Percentiles rank a stretch among this genome's conserved stretches.
Conservation (phyloP, 345 rosid species). For the Angophora floribunda region DNA sequence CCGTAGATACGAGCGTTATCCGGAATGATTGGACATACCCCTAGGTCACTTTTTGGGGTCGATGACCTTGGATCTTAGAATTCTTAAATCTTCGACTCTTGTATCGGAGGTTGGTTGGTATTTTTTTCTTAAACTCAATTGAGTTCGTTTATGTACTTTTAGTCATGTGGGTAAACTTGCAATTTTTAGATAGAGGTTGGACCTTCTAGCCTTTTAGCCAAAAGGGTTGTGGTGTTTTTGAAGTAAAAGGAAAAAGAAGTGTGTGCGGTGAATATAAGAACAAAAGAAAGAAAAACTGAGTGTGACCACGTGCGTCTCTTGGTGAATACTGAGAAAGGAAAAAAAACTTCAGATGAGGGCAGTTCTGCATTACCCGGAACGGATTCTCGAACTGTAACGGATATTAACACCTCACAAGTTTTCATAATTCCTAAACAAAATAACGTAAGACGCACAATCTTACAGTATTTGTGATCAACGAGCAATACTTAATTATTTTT, state of each 20-base stretch:
- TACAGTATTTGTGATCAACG: neutral
- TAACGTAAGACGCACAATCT: rapidly evolving
- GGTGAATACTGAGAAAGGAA: neutral
- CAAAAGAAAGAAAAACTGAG: neutral
- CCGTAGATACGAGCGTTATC: too few relatives aligned
- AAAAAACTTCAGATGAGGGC: neutral
- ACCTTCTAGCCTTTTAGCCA: neutral
- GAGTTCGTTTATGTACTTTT: too few relatives aligned
- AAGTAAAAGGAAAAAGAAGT: neutral
- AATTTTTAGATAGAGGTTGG: neutral
- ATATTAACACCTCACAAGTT: neutral
- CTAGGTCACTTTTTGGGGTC: neutral
- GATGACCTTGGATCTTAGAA: neutral
- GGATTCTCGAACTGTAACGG: rapidly evolving
- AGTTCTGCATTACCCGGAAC: neutral
- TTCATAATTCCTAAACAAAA: neutral
- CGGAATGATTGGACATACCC: too few relatives aligned
- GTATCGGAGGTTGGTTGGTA: too few relatives aligned
- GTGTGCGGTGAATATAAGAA: neutral
- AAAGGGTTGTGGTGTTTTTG: neutral
- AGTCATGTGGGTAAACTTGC: too few relatives aligned
- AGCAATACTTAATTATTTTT: neutral
- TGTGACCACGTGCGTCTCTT: neutral
- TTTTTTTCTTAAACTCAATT: too few relatives aligned
- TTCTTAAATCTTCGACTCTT: too few relatives aligned